Percentiles rank a stretch among this genome's conserved stretches.
Conservation (phyloP, 768 basidiomycete species). For the Tricholoma flavovirens region DNA sequence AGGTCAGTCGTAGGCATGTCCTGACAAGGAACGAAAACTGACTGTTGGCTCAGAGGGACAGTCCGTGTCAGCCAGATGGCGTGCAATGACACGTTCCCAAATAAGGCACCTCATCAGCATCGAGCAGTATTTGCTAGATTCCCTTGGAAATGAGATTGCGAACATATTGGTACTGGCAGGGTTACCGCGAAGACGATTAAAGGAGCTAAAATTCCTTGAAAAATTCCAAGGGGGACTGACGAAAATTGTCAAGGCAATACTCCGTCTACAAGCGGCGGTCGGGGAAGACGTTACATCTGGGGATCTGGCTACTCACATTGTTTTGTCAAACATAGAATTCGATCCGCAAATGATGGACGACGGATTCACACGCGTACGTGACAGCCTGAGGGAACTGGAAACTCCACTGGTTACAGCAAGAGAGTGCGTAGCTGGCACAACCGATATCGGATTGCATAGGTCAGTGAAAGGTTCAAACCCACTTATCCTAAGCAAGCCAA, state of each 20-base stretch:
- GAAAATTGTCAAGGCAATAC: constrained; percentile 1
- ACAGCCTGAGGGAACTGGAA: too few species aligned
- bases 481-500: constrained; percentile 1
- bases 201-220: neutral
- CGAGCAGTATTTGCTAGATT: constrained; percentile 12
- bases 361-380: neutral
- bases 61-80: constrained; percentile 50
- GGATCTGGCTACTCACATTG: constrained; percentile 2
- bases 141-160: constrained; percentile 1
- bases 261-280: constrained; percentile 4
- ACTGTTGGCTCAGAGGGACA: constrained; percentile 35
- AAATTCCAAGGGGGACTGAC: neutral
- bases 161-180: constrained; percentile 9
- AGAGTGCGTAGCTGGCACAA: constrained; percentile 2
- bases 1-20: constrained; percentile 25
- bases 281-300: constrained; percentile 4
- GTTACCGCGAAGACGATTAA: neutral
- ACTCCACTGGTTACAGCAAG: neutral
- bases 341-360: constrained; percentile 3
- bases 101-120: constrained; percentile 22
- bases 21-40: neutral
- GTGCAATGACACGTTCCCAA: constrained; percentile 46
- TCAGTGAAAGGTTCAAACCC: neutral
- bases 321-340: constrained; percentile 2
- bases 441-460: constrained; percentile 1